Conservation (phyloP, 768 basidiomycete species). For the Cantharellus anzutake region DNA sequence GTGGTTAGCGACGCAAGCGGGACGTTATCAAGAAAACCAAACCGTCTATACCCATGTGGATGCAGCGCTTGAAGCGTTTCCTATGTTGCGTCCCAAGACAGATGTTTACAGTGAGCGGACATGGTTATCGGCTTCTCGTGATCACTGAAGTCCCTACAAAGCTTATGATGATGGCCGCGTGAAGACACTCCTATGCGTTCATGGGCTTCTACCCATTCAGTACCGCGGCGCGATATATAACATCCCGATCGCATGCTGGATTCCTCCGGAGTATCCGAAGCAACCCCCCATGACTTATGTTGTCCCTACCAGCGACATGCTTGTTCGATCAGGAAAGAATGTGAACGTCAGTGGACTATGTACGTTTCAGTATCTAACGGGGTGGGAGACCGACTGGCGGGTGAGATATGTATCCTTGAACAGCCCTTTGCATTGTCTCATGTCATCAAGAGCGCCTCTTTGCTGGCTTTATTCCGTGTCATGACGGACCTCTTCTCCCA, state of each 20-base stretch:
- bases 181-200: conserved; percentile 74
- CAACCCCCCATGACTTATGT: conserved; percentile 77
- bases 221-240: conserved; percentile 69
- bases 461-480: conserved; percentile 53
- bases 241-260: conserved; percentile 82
- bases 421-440: not conserved
- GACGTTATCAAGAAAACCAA: conserved; percentile 34
- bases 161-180: conserved; percentile 91
- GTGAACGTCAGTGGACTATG: conserved; percentile 72
- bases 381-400: conserved; percentile 75
- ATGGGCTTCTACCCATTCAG: conserved; percentile 78
- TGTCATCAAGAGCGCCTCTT: conserved; percentile 43
- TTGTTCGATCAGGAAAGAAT: conserved; percentile 53
- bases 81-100: conserved; percentile 52
- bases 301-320: conserved; percentile 79
- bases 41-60: conserved; percentile 47
- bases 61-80: conserved; percentile 31
- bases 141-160: conserved; percentile 16
- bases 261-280: conserved; percentile 68
- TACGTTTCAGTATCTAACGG: conserved; percentile 42
- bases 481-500: conserved; percentile 70
- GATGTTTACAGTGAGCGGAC: conserved; percentile 50
- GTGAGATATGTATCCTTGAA: conserved; percentile 24
- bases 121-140: conserved; percentile 1
- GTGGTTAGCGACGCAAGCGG: conserved; percentile 51